These are phyloP conservation scores for Polyplosphaeria fusca DNA, from an alignment of 495 filamentous ascomycete genomes.

Conservation along the genomic window DNA sequence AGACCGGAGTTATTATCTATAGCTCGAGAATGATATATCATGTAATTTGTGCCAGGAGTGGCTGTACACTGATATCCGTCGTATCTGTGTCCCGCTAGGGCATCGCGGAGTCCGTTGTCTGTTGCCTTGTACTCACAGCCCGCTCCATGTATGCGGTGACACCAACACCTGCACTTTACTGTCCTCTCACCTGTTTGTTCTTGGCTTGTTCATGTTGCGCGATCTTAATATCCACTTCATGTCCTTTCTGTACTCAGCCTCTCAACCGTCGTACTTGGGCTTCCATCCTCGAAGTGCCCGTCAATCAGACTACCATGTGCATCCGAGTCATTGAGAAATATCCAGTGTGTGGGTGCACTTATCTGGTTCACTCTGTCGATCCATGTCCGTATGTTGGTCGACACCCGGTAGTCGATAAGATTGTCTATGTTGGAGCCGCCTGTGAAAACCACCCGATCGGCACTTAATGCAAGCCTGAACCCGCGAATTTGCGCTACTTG, in stretches of 20 bases:
- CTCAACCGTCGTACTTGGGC: no score
- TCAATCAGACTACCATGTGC: constrained; percentile 32
- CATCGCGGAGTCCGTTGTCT: background rate
- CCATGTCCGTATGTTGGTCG: constrained; percentile 32
- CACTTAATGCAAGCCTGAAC: no score
- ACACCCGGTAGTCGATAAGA: constrained; percentile 31
- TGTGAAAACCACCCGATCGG: no score
- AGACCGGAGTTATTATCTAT: background rate
- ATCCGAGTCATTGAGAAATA: constrained; percentile 36
- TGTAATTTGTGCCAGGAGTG: background rate
- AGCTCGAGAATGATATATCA: background rate
- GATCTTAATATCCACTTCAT: no score
- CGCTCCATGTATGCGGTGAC: background rate
- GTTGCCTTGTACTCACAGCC: background rate
- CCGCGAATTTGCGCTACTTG: no score
- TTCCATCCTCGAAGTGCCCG: no score
- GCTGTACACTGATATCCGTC: no score
- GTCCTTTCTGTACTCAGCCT: no score
- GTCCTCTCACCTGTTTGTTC: no score
- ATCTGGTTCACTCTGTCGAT: constrained; percentile 36
- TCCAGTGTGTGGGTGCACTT: constrained; percentile 37
- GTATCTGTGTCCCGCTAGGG: no score
- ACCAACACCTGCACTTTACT: background rate
- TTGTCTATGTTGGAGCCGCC: constrained; percentile 35
- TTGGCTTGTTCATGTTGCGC: no score